Conservation (phyloP, 2,329 filamentous ascomycete genomes). For the Colletotrichum incanum region DNA sequence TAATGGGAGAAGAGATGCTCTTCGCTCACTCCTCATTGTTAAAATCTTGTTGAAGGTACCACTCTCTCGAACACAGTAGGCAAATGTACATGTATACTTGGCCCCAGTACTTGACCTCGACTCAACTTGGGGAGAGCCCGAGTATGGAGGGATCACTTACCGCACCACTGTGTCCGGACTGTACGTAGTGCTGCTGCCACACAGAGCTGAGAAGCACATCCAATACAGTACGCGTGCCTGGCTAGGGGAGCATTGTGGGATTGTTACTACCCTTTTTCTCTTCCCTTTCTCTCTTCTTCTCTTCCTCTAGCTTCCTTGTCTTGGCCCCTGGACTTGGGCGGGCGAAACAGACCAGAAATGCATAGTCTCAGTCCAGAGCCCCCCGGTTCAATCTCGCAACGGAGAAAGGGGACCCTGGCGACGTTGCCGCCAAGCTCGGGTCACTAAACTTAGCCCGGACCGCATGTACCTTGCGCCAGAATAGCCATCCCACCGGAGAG, state of each 20-base stretch:
- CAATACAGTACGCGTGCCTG: slow-evolving; percentile 10
- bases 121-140: not conserved
- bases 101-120: not conserved
- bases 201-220: not conserved
- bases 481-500: not conserved
- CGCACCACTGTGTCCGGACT: not conserved
- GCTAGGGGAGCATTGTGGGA: not conserved
- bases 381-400: slow-evolving; percentile 15
- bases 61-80: not conserved
- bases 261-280: not conserved
- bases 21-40: not conserved
- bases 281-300: slow-evolving; percentile 3
- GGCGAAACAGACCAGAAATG: slow-evolving; percentile 34
- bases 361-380: slow-evolving; percentile 24
- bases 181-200: not conserved
- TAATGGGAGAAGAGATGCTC: slow-evolving; percentile 20
- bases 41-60: not conserved
- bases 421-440: slow-evolving; percentile 14
- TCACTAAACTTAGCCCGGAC: slow-evolving; percentile 28
- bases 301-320: slow-evolving; percentile 17
- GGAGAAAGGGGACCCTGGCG: slow-evolving; percentile 35
- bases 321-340: slow-evolving; percentile 34
- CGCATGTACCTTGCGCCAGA: slow-evolving; percentile 25
- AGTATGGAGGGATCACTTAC: slow-evolving; percentile 8
- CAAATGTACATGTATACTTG: not conserved